Percentiles rank a stretch among this genome's conserved stretches.
Conservation (phyloP, 768 basidiomycete genomes). For the Trametes villosa region DNA sequence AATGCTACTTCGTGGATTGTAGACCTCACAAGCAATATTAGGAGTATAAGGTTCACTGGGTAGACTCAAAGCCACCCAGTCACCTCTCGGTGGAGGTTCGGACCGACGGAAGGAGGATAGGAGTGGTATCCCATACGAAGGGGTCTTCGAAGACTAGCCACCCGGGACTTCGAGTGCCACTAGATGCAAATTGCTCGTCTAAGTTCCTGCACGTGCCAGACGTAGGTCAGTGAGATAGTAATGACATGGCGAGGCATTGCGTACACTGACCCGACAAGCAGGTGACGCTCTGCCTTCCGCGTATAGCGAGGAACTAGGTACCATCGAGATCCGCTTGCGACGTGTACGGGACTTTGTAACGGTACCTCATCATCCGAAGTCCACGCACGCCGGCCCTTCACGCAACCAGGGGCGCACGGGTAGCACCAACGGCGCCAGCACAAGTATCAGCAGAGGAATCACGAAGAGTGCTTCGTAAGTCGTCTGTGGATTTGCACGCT, state of each 20-base stretch:
- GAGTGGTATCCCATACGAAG: conserved; percentile 10
- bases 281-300: conserved; percentile 15
- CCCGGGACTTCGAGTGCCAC: conserved; percentile 1
- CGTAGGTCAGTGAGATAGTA: neutral
- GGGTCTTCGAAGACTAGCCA: conserved; percentile 3
- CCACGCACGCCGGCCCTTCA: neutral
- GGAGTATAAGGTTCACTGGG: conserved; percentile 24
- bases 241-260: too few relatives aligned
- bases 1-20: neutral
- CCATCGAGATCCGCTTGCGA: conserved; percentile 18
- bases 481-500: neutral
- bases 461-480: conserved; percentile 14
- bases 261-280: neutral
- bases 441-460: neutral
- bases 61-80: conserved; percentile 17
- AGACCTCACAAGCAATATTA: neutral
- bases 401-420: too few relatives aligned
- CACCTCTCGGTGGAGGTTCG: conserved; percentile 20
- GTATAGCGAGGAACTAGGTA: conserved; percentile 20
- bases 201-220: conserved; percentile 9
- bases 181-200: conserved; percentile 8
- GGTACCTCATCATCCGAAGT: neutral
- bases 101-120: conserved; percentile 26
- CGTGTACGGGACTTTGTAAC: conserved; percentile 12
- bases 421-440: neutral